Conservation (phyloP, 1,284 basidiomycete species). For the Heterobasidion annosum region DNA sequence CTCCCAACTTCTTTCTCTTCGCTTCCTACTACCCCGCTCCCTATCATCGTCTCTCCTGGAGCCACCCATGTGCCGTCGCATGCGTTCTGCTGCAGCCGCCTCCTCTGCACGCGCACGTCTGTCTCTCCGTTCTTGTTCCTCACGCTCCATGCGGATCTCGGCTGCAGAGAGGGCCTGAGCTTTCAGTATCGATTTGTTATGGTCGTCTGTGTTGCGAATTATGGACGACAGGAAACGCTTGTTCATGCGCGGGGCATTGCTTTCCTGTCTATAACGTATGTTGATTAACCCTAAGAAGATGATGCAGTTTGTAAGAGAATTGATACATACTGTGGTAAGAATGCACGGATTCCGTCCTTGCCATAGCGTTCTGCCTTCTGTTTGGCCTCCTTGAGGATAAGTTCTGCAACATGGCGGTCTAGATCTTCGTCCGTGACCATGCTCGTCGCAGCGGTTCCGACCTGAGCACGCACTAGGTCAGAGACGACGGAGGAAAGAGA, state of each 20-base stretch:
- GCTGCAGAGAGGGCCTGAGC: constrained; percentile 71
- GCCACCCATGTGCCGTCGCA: constrained; percentile 32
- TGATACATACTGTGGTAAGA: constrained; percentile 34
- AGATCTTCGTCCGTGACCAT: constrained; percentile 76
- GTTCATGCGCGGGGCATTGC: constrained; percentile 75
- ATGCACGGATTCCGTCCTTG: constrained; percentile 60
- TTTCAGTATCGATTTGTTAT: constrained; percentile 77
- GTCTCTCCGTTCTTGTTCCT: constrained; percentile 55
- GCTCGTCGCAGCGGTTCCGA: constrained; percentile 55
- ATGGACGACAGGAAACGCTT: constrained; percentile 87
- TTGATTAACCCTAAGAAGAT: not conserved
- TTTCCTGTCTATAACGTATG: constrained; percentile 24
- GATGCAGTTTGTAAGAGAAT: constrained; percentile 5
- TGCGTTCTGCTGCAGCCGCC: constrained; percentile 53
- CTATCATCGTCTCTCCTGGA: constrained; percentile 15
- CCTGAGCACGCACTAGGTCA: constrained; percentile 71
- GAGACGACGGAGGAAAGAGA: constrained; percentile 82
- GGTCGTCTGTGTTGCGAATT: constrained; percentile 85
- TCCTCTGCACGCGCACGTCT: constrained; percentile 58
- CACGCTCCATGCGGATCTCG: constrained; percentile 56
- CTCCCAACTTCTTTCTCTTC: constrained; percentile 27
- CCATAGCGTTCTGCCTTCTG: constrained; percentile 72
- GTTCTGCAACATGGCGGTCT: constrained; percentile 80
- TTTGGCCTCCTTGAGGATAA: constrained; percentile 86
- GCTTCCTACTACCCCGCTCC: constrained; percentile 19